Base-by-base conservation (phyloP, 2,329 filamentous ascomycete genomes). In the Xylariaceae sp. region DNA sequence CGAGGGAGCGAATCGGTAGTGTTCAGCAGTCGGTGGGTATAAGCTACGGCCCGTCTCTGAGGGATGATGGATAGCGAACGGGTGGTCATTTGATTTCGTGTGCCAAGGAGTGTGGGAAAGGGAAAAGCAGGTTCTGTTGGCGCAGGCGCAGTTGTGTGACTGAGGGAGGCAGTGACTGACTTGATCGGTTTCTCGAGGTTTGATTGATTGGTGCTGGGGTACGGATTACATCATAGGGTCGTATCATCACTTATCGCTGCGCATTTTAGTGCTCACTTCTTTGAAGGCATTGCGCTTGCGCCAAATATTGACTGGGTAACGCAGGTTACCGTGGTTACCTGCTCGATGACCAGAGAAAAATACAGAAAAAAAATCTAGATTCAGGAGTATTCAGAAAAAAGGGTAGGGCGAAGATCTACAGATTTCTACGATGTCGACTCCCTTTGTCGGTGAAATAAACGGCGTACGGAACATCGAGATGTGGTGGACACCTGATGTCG, bases 181-280 rank as follows among this genome's bases (percentile, higher is more conserved):
- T 53, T 18, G 9, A 35, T 51, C 18, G 30, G n/a, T 42, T 50
- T 30, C 23, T 30, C 45, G 11, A 44, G 45, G 52, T 56, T n/a
- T 8, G n/a, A 37, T 55, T 55, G 62, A 58, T 62, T 58, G 50
- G 55, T 13, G 47, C 59, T 60, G 56, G 56, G 56, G 67, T 69
- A 64, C 37, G 56, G 67, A 54, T 68, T 69, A 64, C 37, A 42
- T 42, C 37, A 42, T 42, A 42, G 11, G 37, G 9, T 42, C 37
- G 9, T 42, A 9, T 42, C 23, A 42, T 42, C 11, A 42, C 9
- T 42, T 42, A 42, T 10, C 37, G 11, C 37, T 13, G 37, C 11
- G 11, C 37, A 30, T 30, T 30, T 30, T 30, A 30, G 23, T 30
- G 23, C 23, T 30, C 23, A 30, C 23, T 30, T 30, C 23, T 30